Base-by-base conservation (phyloP, 345 rosid species). In the Acer saccharum region DNA sequence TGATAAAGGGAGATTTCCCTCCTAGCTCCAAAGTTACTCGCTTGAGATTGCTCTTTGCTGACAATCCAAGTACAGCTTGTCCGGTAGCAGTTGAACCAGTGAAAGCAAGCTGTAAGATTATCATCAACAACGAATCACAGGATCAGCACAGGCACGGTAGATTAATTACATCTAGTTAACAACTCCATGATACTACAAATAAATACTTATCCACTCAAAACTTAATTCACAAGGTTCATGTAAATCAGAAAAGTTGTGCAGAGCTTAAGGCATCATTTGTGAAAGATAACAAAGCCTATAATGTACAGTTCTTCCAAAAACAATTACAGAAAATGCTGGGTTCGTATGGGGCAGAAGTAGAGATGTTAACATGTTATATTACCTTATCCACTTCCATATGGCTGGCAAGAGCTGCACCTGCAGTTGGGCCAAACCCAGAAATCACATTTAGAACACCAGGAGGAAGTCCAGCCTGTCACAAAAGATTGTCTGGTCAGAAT, bases 301-400 rank as follows among this genome's bases (percentile, higher is more conserved):
- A 7, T 54, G 18, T 1, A 16, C 29, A 27, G 57, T 32, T 71
- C 64, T 32, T 54, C 17, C 62, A 71, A 18, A 14, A 73, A 32
- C n/a, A 41, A 73, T 21, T 21, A 43, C 20, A 43, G 55, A 41
- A 20, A 60, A 16, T 57, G 50, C 50, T 8, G 21, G 54, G 41
- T 46, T 46, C 46, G 44, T 46, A 25, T 10, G 17, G 29, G 8
- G 57, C 14, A 9, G 12, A 25, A 43, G 68, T 27, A 63, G 35
- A 68, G 7, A 46, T 1, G 12, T 62, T 63, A 63, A 76, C 17
- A 23, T 54, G 50, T 10, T 13, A 77, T 32, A 12, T 66, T 86
- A 95, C 98, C 98, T 95, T 95, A 81, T 93, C 94, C 50, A 95
- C 90, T 63, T 90, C 87, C 98, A 95, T 95, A 82, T 95, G 98